phyloP scores from a whole-genome alignment of 345 rosid species.

The Gossypium raimondii region DNA sequence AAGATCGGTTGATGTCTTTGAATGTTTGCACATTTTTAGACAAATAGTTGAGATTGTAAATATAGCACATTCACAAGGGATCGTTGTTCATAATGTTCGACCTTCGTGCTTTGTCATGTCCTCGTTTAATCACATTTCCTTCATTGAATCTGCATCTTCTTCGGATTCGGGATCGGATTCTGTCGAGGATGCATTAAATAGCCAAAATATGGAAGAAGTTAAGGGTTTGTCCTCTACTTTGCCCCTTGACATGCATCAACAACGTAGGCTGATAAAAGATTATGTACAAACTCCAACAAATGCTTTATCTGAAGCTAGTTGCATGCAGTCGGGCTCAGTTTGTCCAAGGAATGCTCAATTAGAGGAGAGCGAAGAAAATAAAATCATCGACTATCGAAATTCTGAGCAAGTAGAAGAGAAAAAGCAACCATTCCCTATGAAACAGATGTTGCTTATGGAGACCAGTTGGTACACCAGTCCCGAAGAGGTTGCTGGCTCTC shows the following conservation, averaged over 20 bases:
- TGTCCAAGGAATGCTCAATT: conserved; percentile 27
- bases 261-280: conserved; percentile 36
- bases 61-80: conserved; percentile 86
- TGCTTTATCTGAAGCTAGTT: conserved; percentile 54
- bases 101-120: conserved; percentile 97
- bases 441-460: conserved; percentile 77
- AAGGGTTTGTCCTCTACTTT: conserved; percentile 37
- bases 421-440: conserved; percentile 78
- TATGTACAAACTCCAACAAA: conserved; percentile 36
- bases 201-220: conserved; percentile 42
- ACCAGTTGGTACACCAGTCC: conserved; percentile 84
- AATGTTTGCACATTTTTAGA: conserved; percentile 90
- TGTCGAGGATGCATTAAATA: conserved; percentile 56
- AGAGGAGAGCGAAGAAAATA: conserved; percentile 41
- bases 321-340: conserved; percentile 50
- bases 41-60: conserved; percentile 85
- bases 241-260: conserved; percentile 38
- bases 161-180: conserved; percentile 97
- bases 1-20: conserved; percentile 62
- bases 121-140: conserved; percentile 81
- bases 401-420: conserved; percentile 54
- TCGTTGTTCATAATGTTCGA: conserved; percentile 81
- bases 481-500: conserved; percentile 65
- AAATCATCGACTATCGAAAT: conserved; percentile 29
- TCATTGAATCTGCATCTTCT: conserved; percentile 94